phyloP scores from a whole-genome alignment of 1,284 basidiomycete genomes.

The Apiotrichum gamsii region DNA sequence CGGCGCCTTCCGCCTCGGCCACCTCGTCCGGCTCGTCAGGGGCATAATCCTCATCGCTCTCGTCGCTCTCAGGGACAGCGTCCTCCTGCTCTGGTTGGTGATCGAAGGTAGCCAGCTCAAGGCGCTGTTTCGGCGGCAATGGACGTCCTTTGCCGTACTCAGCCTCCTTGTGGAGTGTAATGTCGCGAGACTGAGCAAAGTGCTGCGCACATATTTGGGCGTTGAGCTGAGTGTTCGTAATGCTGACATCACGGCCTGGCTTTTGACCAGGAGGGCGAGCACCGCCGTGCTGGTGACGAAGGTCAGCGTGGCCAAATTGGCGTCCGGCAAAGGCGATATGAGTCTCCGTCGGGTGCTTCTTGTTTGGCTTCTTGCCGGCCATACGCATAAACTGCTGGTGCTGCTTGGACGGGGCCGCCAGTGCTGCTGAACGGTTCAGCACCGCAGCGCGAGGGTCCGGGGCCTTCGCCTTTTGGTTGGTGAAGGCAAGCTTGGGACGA shows the following conservation, averaged over 20 bases:
- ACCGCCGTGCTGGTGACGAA: slow-evolving; percentile 23
- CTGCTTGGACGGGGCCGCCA: slow-evolving; percentile 16
- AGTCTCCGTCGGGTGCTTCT: slow-evolving; percentile 27
- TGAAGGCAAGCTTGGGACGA: neutral
- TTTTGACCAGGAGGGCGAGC: slow-evolving; percentile 30
- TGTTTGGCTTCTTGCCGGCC: slow-evolving; percentile 18
- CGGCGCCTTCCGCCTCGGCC: neutral
- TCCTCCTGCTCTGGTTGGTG: slow-evolving; percentile 1
- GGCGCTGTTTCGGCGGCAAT: slow-evolving; percentile 22
- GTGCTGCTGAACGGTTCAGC: slow-evolving; percentile 3
- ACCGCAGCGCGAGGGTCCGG: slow-evolving; percentile 19
- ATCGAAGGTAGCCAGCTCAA: slow-evolving; percentile 15
- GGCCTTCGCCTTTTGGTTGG: neutral
- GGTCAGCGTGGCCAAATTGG: slow-evolving; percentile 23
- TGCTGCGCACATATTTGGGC: slow-evolving; percentile 12
- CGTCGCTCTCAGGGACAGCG: slow-evolving; percentile 14
- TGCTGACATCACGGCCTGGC: slow-evolving; percentile 19
- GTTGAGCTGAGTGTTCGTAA: slow-evolving; percentile 19
- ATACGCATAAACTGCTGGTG: slow-evolving; percentile 18
- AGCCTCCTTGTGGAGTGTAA: slow-evolving; percentile 24
- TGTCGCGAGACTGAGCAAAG: slow-evolving; percentile 12
- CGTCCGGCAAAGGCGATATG: slow-evolving; percentile 29
- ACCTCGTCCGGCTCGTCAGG: slow-evolving; percentile 12
- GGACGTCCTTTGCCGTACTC: slow-evolving; percentile 19
- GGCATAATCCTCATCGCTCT: slow-evolving; percentile 5